Base-by-base conservation (phyloP, 1,139 yeast genomes). In the Suhomyces terraborum region DNA sequence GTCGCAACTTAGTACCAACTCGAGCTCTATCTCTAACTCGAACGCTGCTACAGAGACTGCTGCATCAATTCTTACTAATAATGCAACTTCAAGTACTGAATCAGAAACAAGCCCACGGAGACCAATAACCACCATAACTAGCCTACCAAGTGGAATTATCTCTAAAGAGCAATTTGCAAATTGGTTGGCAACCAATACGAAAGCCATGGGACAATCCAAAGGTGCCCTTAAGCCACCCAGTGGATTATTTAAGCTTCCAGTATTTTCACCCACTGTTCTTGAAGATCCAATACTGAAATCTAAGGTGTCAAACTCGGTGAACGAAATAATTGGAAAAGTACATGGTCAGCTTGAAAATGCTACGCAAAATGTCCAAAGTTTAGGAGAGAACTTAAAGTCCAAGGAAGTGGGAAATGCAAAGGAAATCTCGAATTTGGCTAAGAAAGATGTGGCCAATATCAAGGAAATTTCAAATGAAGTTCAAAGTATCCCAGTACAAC, bases 111-210 rank as follows among this genome's bases (percentile, higher is more conserved):
- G 13, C 4, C 5, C 14, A 5, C 6, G 16, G 12, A 7, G 6
- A 8, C 27, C 27, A n/a, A 7, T 24, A 7, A 24, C 6, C 12
- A 24, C 13, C 14, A 24, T 38, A 24, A 38, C 30, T 5, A 38
- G 36, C 29, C 21, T 38, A 13, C 41, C 37, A 7, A 19, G 30
- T 20, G 41, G 41, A 2, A 13, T 32, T 3, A 38, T 38, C 12
- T 24, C 38, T n/a, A 38, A 33, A 19, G 38, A 38, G n/a, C 37
- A 38, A 22, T 38, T 38, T 16, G 32, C 41, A 7, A 34, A 29
- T 4, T 38, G 41, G 41, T 20, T 38, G n/a, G 41, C 36, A 8
- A 25, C 41, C 3, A 38, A 38, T 14, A 34, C 37, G 4, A 38
- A 38, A 8, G 37, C 37, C 10, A 25, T 31, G 31, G 40, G 40